Conservation (phyloP, 257 asterid genomes). For the Lycium ferocissimum region DNA sequence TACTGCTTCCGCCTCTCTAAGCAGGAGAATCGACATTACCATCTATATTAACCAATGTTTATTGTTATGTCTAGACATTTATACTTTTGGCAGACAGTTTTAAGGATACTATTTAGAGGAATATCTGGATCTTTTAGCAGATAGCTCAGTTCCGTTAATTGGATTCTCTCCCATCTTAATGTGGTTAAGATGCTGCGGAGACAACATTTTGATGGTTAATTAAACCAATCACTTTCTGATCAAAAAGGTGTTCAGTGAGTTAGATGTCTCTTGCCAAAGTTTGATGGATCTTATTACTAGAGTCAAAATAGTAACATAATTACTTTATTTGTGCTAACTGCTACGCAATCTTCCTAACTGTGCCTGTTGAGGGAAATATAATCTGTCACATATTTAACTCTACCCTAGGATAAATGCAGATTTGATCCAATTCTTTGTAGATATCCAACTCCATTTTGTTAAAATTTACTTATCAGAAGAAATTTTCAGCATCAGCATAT, state of each 20-base stretch:
- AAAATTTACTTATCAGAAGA: background rate
- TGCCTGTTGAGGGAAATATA: slow-evolving; percentile 2
- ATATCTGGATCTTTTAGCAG: slow-evolving; percentile 11
- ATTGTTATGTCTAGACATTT: background rate
- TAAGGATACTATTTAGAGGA: background rate
- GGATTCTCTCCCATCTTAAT: slow-evolving; percentile 12
- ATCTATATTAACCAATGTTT: background rate
- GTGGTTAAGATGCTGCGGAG: background rate
- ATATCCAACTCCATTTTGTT: background rate
- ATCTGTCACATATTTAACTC: background rate
- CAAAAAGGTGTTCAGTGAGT: background rate
- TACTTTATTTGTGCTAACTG: background rate
- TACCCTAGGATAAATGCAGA: background rate
- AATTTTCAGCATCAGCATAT: background rate
- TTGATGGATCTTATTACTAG: background rate
- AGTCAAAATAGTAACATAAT: background rate
- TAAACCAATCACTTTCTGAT: slow-evolving; percentile 2
- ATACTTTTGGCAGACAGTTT: slow-evolving; percentile 12
- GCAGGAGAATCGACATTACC: background rate
- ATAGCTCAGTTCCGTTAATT: background rate
- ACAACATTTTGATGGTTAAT: background rate
- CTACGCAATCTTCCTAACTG: background rate
- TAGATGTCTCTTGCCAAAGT: slow-evolving; percentile 14
- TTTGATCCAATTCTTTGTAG: slow-evolving; percentile 14
- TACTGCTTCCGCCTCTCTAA: background rate